Conservation (phyloP, 192 early-diverging fungal species). For the Spizellomyces punctatus region DNA sequence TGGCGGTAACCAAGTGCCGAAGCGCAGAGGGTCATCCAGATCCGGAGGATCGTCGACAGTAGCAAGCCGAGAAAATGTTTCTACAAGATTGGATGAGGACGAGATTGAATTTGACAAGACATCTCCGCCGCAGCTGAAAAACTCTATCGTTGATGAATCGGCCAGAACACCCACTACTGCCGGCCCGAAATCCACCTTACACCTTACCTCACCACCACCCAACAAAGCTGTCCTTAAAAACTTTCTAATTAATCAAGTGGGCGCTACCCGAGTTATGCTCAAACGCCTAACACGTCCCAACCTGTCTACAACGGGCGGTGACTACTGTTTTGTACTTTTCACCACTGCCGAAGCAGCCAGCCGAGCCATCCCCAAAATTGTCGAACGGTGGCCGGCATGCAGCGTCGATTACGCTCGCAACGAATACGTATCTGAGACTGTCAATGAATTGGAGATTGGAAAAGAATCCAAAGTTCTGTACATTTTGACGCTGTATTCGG, state of each 20-base stretch:
- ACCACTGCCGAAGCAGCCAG: background rate
- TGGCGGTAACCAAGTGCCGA: background rate
- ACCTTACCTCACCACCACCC: conserved; percentile 26
- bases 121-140: conserved; percentile 9
- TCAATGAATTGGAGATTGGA: background rate
- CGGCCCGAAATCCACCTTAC: conserved; percentile 10
- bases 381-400: conserved; percentile 25
- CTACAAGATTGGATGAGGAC: background rate
- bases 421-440: background rate
- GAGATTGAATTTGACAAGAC: background rate
- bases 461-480: background rate
- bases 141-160: background rate
- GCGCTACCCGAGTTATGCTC: conserved; percentile 10
- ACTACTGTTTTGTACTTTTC: conserved; percentile 29
- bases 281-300: background rate
- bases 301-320: background rate
- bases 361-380: conserved; percentile 20
- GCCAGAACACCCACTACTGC: too few species aligned
- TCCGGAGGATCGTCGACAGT: background rate
- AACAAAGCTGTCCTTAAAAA: conserved; percentile 14
- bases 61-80: background rate
- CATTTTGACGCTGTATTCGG: conserved; percentile 1
- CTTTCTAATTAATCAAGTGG: conserved; percentile 2
- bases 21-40: background rate
- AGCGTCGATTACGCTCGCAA: conserved; percentile 6